These are phyloP conservation scores for Candida labiduridarum DNA, from an alignment of 1,139 yeast genomes.

Conservation along the genomic window DNA sequence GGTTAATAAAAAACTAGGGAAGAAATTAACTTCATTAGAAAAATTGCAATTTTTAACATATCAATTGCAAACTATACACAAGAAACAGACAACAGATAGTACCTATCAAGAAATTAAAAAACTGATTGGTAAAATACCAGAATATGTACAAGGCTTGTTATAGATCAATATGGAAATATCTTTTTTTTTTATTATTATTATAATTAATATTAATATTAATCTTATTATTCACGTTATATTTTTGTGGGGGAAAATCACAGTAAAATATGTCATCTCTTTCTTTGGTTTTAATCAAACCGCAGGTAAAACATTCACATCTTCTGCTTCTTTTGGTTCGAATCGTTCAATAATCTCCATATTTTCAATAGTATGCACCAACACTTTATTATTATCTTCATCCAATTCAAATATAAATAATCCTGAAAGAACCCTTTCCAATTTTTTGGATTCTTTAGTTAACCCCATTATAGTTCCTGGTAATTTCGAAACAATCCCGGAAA, in stretches of 20 bases:
- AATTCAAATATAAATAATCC: constrained; percentile 82
- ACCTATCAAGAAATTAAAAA: constrained; percentile 20
- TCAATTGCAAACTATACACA: constrained; percentile 21
- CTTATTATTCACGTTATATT: too few species aligned
- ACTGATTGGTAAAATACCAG: constrained; percentile 14
- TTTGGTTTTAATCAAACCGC: constrained; percentile 25
- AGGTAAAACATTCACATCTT: constrained; percentile 29
- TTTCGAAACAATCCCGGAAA: constrained; percentile 24
- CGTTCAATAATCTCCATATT: constrained; percentile 67
- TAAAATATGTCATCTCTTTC: not conserved
- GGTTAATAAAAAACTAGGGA: constrained; percentile 23
- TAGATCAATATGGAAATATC: not conserved
- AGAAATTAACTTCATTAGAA: constrained; percentile 23
- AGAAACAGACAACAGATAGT: constrained; percentile 11
- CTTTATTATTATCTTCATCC: constrained; percentile 55
- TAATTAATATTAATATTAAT: too few species aligned
- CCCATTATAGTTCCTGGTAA: constrained; percentile 20
- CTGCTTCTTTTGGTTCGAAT: constrained; percentile 27
- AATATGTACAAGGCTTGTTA: constrained; percentile 10
- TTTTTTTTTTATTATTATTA: too few species aligned
- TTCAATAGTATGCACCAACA: constrained; percentile 76
- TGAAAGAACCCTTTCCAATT: constrained; percentile 52
- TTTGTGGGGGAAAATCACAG: too few species aligned
- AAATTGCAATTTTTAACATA: constrained; percentile 27
- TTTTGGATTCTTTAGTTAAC: constrained; percentile 32